Conservation (phyloP, 345 rosid genomes). For the Noccaea caerulescens region DNA sequence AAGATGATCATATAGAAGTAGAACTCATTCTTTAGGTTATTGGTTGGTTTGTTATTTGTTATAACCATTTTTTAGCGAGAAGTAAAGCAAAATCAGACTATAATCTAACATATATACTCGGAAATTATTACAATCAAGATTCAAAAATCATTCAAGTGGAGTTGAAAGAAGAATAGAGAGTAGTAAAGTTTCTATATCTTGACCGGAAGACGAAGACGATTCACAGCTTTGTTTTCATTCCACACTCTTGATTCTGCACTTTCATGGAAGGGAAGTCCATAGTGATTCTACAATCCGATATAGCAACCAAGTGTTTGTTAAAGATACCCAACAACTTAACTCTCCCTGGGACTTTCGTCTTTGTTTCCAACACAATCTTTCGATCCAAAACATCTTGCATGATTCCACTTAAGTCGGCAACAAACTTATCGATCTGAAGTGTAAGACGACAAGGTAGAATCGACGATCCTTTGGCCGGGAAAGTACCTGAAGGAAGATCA, state of each 20-base stretch:
- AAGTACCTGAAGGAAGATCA: constrained; percentile 44
- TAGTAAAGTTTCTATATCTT: background rate
- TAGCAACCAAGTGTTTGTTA: constrained; percentile 47
- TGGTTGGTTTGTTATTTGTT: background rate
- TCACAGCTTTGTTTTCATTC: constrained; percentile 45
- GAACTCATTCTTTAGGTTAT: background rate
- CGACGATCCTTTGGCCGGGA: constrained; percentile 41
- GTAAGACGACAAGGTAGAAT: constrained; percentile 44
- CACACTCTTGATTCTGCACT: constrained; percentile 48
- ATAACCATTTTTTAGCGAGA: background rate
- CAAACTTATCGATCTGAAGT: constrained; percentile 46
- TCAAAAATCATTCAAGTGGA: background rate
- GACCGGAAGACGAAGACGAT: background rate
- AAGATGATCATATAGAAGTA: background rate
- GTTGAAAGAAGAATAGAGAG: background rate
- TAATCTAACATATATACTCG: background rate
- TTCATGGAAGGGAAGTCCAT: constrained; percentile 43
- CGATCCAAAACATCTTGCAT: constrained; percentile 48
- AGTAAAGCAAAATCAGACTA: background rate
- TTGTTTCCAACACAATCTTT: constrained; percentile 44
- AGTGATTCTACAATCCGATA: constrained; percentile 46
- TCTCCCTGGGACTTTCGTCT: constrained; percentile 51
- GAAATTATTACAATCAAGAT: too few species aligned
- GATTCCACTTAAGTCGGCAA: constrained; percentile 22
- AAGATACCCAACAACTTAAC: constrained; percentile 49